Evolutionary conservation across 1,284 basidiomycete species (phyloP).

Genomic region (Microbotryum lychnidis-dioicae): DNA sequence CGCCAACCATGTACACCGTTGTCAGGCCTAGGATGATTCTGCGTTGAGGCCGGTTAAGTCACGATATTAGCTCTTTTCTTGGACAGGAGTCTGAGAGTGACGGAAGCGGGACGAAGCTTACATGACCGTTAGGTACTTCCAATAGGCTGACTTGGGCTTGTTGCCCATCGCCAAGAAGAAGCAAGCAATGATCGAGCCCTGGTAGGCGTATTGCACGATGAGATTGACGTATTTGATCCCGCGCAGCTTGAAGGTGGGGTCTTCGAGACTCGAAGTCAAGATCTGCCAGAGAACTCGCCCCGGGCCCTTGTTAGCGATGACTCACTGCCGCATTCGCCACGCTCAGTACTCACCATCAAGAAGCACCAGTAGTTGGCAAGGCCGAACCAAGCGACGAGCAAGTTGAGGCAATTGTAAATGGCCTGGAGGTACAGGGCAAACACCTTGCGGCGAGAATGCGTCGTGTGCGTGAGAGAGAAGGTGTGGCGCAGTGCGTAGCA

Average conservation of each 20-base stretch:
- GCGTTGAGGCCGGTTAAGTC: slow-evolving; percentile 23
- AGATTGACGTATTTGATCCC: slow-evolving; percentile 71
- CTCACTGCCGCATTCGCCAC: too few relatives aligned
- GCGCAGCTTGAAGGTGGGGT: slow-evolving; percentile 53
- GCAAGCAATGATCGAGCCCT: slow-evolving; percentile 71
- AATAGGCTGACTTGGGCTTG: slow-evolving; percentile 69
- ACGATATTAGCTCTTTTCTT: slow-evolving; percentile 4
- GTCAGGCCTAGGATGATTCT: slow-evolving; percentile 20
- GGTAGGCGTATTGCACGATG: slow-evolving; percentile 72
- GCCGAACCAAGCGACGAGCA: slow-evolving; percentile 88
- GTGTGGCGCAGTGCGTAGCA: slow-evolving; percentile 53
- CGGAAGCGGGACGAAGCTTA: not conserved
- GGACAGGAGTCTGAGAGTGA: not conserved
- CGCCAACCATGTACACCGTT: slow-evolving; percentile 42
- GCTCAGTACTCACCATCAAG: slow-evolving; percentile 56
- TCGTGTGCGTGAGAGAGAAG: slow-evolving; percentile 72
- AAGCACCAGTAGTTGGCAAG: slow-evolving; percentile 92
- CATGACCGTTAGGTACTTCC: slow-evolving; percentile 46
- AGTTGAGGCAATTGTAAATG: slow-evolving; percentile 77
- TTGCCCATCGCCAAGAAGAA: slow-evolving; percentile 98
- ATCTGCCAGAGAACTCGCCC: slow-evolving; percentile 43
- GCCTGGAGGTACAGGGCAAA: slow-evolving; percentile 66
- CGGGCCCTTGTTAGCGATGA: not conserved
- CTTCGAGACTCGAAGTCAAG: slow-evolving; percentile 78
- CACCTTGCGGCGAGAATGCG: slow-evolving; percentile 74